phyloP scores from a whole-genome alignment of 1,139 yeast species.

The Yamadazyma dendronema region DNA sequence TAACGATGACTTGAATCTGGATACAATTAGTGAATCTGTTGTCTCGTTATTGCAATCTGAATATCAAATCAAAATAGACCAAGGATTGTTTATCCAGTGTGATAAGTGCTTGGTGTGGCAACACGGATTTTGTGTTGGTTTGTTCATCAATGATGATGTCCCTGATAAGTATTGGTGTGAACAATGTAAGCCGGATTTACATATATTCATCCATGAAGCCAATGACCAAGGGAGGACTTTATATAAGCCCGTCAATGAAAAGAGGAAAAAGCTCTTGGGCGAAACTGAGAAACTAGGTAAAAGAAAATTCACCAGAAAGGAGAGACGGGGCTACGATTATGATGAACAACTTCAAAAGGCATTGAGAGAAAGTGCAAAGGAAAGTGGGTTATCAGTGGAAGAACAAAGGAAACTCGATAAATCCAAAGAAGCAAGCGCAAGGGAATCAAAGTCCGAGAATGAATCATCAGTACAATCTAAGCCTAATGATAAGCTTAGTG shows the following conservation, averaged over 20 bases:
- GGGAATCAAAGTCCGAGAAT: conserved; percentile 11
- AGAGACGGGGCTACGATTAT: conserved; percentile 46
- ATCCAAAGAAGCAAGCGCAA: conserved; percentile 16
- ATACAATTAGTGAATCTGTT: conserved; percentile 35
- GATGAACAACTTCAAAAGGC: conserved; percentile 71
- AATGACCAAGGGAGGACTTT: conserved; percentile 39
- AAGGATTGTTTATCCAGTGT: conserved; percentile 83
- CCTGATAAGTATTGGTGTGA: conserved; percentile 97
- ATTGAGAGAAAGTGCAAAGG: conserved; percentile 66
- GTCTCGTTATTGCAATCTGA: conserved; percentile 46
- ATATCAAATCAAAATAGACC: conserved; percentile 64
- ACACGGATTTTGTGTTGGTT: conserved; percentile 94
- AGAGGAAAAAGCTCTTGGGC: conserved; percentile 49
- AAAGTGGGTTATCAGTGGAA: conserved; percentile 14
- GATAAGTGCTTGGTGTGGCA: conserved; percentile 96
- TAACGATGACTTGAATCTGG: conserved; percentile 58
- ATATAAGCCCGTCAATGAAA: conserved; percentile 48
- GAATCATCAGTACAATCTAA: not conserved
- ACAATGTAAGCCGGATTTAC: conserved; percentile 79
- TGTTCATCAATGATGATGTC: conserved; percentile 65
- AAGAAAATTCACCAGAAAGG: conserved; percentile 27
- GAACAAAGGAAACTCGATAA: conserved; percentile 18
- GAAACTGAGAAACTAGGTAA: conserved; percentile 50
- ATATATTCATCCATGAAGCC: conserved; percentile 42
- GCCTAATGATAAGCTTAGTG: conserved; percentile 7